phyloP scores from a whole-genome alignment of 1,284 basidiomycete species.

The Fomitopsis schrenkii region DNA sequence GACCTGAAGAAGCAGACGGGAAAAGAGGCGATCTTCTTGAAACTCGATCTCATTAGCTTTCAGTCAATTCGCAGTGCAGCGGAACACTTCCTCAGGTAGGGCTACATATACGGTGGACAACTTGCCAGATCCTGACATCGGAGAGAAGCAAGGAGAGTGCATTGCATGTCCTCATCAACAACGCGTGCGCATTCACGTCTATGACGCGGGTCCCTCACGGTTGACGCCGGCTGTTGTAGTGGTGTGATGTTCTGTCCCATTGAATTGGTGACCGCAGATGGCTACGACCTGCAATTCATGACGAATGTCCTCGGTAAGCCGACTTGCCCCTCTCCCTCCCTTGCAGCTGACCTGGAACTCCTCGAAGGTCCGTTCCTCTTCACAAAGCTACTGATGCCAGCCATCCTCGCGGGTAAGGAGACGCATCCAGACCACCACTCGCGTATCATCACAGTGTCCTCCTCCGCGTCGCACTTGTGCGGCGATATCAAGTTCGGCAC shows the following conservation, averaged over 20 bases:
- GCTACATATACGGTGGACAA: slow-evolving; percentile 36
- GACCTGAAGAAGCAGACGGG: slow-evolving; percentile 31
- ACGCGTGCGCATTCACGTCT: slow-evolving; percentile 34
- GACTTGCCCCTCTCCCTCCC: no score
- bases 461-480: slow-evolving; percentile 17
- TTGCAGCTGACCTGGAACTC: no score
- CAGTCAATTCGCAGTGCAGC: slow-evolving; percentile 34
- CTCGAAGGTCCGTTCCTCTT: slow-evolving; percentile 19
- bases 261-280: slow-evolving; percentile 43
- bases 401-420: slow-evolving; percentile 18
- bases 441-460: slow-evolving; percentile 23
- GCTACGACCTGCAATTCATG: slow-evolving; percentile 59
- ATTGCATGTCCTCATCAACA: slow-evolving; percentile 50
- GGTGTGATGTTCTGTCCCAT: slow-evolving; percentile 52
- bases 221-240: slow-evolving; percentile 25
- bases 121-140: slow-evolving; percentile 33
- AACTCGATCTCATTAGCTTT: slow-evolving; percentile 48
- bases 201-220: no score
- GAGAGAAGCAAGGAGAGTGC: slow-evolving; percentile 38
- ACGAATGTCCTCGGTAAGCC: slow-evolving; percentile 44
- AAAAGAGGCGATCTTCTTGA: slow-evolving; percentile 38
- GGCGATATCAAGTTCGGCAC: slow-evolving; percentile 14
- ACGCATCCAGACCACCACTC: slow-evolving; percentile 21
- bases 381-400: slow-evolving; percentile 23
- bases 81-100: slow-evolving; percentile 35